Base-by-base conservation (phyloP, 768 basidiomycete genomes). In the Stropharia rugosoannulata region DNA sequence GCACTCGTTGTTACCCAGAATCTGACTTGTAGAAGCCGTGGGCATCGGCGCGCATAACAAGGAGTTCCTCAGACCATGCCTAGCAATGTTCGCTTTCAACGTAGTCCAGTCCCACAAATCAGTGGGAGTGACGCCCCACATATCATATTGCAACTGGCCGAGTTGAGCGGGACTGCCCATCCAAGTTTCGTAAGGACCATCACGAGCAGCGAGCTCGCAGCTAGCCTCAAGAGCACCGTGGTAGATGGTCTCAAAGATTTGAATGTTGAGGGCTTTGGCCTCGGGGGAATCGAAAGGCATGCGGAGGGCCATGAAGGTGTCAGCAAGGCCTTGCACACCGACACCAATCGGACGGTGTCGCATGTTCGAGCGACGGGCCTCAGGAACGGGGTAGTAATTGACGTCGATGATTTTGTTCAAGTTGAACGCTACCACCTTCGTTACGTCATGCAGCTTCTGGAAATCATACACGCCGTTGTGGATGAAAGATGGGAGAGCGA, bases 221-320 rank as follows among this genome's bases (percentile, higher is more conserved):
- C 92, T 95, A 4, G 93, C 87, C 72, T 98, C 96, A 22, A 94
- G 82, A 1, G 92, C 91, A 54, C 83, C 96, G 62, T 99, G 94
- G 70, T 98, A 99, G 68, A 99, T 98, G 12, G 97, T 99, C 79
- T 99, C 97, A 70, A 97, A 98, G 71, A 99, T 98, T 73, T 96
- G 85, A 59, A 88, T 79, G 77, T 99, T 98, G 62, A 99, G 85
- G 62, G 86, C 75, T 66, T 89, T 87, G 12, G 96, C 97, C 42
- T 84, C 87, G 15, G 78, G 80, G 1, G 92, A 93, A 64, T 98
- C 97, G 73, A 98, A 99, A 0, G 97, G 92, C 84, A 98, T 85
- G 58, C 89, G 91, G 8, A 99, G 82, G 22, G 90, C 89, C 95
- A 98, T 98, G 80, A 99, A 99, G 2, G 95, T 82, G 65, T 99